Percentiles rank a stretch among this genome's conserved stretches.
These are phyloP conservation scores for Kentomonas sorsogonicus DNA, from an alignment of 208 protist genomes.

Conservation along the genomic window DNA sequence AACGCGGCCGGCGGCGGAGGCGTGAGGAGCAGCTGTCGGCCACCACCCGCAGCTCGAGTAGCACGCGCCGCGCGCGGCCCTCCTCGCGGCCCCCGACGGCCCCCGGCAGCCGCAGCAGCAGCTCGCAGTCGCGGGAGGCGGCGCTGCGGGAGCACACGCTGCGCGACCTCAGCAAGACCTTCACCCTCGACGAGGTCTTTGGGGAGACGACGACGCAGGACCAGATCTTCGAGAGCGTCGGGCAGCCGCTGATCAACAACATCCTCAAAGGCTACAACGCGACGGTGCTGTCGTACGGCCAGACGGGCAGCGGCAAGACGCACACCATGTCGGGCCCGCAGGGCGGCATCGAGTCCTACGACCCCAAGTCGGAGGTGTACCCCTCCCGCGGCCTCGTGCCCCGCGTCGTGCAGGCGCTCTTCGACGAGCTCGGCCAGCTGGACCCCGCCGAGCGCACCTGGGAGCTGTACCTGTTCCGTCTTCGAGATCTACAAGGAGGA, in stretches of 20 bases:
- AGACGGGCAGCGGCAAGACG: conserved; percentile 93
- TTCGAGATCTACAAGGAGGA: conserved; percentile 73
- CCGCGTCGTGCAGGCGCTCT: conserved; percentile 40
- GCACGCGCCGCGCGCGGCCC: not conserved
- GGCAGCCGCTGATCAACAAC: conserved; percentile 79
- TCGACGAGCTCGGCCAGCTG: conserved; percentile 20
- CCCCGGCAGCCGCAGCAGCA: not conserved
- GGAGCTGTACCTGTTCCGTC: conserved; percentile 21
- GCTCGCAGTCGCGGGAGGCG: conserved; percentile 1
- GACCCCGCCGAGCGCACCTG: conserved; percentile 28
- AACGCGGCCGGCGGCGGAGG: too few species aligned
- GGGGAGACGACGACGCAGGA: conserved; percentile 48
- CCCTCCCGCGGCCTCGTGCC: conserved; percentile 35
- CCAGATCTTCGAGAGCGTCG: conserved; percentile 86
- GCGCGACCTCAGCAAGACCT: conserved; percentile 16
- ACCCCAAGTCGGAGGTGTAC: conserved; percentile 10
- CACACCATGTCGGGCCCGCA: conserved; percentile 85
- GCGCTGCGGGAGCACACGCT: conserved; percentile 12
- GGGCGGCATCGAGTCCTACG: conserved; percentile 21
- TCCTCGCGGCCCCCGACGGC: not conserved
- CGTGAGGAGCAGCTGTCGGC: too few species aligned
- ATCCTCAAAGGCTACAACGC: conserved; percentile 89
- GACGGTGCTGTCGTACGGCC: conserved; percentile 94
- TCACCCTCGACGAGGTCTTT: conserved; percentile 47
- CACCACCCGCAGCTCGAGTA: too few species aligned